A percentile compares a stretch with the other conserved stretches of the same genome.
Conservation (phyloP, 2,329 filamentous ascomycete species). For the Endothia cerciana region DNA sequence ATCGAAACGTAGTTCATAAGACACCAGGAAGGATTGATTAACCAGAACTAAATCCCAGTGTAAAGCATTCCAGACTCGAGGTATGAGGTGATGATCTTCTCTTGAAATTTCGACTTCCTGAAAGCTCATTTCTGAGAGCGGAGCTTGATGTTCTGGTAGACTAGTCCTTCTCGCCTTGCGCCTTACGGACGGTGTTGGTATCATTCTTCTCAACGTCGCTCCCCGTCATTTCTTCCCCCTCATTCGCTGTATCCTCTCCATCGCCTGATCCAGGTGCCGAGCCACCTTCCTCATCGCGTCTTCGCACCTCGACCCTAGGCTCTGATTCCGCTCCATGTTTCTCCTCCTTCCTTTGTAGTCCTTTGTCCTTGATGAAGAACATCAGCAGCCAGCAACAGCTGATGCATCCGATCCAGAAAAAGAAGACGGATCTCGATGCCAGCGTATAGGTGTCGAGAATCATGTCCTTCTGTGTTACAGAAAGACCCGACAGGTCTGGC, state of each 20-base stretch:
- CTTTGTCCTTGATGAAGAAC: slow-evolving; percentile 27
- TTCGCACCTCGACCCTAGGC: neutral
- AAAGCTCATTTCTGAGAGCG: neutral
- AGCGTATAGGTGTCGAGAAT: slow-evolving; percentile 25
- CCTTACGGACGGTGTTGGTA: neutral
- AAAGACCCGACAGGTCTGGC: slow-evolving; percentile 40
- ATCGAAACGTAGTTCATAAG: no score
- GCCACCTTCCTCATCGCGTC: slow-evolving; percentile 6
- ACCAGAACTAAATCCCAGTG: no score
- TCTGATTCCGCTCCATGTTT: neutral
- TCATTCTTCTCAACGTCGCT: slow-evolving; percentile 5
- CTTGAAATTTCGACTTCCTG: neutral
- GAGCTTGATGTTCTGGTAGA: neutral
- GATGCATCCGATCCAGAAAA: slow-evolving; percentile 26
- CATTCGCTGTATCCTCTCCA: neutral
- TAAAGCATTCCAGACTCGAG: neutral
- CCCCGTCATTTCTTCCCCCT: slow-evolving; percentile 1
- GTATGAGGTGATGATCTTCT: neutral
- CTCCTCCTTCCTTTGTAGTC: slow-evolving; percentile 26
- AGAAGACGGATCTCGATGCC: slow-evolving; percentile 28
- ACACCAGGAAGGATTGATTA: no score
- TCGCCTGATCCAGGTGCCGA: slow-evolving; percentile 12
- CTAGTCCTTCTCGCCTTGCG: neutral
- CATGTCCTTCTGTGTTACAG: slow-evolving; percentile 30
- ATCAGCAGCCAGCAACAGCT: slow-evolving; percentile 21